These are phyloP conservation scores for Prunus salicina DNA, from an alignment of 306 rosid genomes.

Conservation along the genomic window DNA sequence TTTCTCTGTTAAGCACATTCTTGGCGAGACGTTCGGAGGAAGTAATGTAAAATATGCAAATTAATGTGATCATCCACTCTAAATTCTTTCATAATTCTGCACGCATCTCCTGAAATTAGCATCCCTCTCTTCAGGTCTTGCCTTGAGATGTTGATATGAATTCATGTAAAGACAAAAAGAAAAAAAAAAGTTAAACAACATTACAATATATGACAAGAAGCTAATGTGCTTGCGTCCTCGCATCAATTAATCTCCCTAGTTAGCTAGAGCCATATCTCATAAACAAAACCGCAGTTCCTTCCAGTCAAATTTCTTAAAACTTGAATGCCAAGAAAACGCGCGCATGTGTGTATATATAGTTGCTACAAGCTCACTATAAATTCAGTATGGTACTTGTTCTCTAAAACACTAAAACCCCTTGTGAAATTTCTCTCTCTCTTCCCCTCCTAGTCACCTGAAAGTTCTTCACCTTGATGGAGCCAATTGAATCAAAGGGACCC, in stretches of 20 bases:
- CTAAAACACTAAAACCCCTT: neutral
- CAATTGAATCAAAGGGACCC: slow-evolving; percentile 17
- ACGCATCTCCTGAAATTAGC: neutral
- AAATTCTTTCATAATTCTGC: neutral
- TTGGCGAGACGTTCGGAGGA: neutral
- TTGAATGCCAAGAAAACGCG: slow-evolving; percentile 10
- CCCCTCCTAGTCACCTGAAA: neutral
- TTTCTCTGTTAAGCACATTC: neutral
- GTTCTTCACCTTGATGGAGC: slow-evolving; percentile 14
- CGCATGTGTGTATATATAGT: neutral
- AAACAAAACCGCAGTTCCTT: too few relatives aligned
- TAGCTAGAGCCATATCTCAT: too few relatives aligned
- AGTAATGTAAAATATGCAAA: slow-evolving; percentile 3
- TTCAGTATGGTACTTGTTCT: slow-evolving; percentile 6
- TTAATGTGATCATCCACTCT: neutral
- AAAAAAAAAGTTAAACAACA: neutral
- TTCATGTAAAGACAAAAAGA: neutral
- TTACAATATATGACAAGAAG: neutral
- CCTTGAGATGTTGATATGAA: neutral
- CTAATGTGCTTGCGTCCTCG: slow-evolving; percentile 12
- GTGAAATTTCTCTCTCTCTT: slow-evolving; percentile 5
- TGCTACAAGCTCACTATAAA: neutral
- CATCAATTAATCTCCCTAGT: neutral
- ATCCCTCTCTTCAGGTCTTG: neutral
- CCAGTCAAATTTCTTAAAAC: neutral